phyloP scores from a whole-genome alignment of 257 asterid genomes.

The Eustoma russellianum region DNA sequence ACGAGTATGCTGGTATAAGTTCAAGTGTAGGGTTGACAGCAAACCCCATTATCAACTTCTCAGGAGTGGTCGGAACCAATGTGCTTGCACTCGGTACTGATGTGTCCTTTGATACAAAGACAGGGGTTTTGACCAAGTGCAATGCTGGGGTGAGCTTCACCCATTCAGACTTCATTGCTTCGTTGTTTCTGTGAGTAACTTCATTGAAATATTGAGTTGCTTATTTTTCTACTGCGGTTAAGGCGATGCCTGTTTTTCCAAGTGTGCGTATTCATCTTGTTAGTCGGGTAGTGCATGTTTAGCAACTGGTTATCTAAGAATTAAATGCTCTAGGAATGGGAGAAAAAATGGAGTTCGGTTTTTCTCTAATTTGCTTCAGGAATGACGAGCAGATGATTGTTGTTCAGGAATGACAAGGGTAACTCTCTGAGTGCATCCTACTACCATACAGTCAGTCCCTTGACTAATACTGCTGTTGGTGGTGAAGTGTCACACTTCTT shows the following conservation, averaged over 20 bases:
- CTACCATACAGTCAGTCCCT: slow-evolving; percentile 40
- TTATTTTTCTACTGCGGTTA: background rate
- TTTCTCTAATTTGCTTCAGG: too few species aligned
- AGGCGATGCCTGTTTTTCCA: background rate
- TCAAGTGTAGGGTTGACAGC: slow-evolving; percentile 46
- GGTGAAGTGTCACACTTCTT: slow-evolving; percentile 42
- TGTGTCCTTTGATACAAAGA: slow-evolving; percentile 36
- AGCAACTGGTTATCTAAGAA: background rate
- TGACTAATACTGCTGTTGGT: slow-evolving; percentile 37
- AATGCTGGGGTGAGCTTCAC: slow-evolving; percentile 39
- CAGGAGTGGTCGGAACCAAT: slow-evolving; percentile 34
- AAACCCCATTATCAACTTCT: slow-evolving; percentile 37
- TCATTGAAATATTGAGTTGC: background rate
- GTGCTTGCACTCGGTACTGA: slow-evolving; percentile 37
- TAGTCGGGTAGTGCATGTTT: too few species aligned
- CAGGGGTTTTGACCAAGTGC: slow-evolving; percentile 30
- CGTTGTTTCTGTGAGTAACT: slow-evolving; percentile 34
- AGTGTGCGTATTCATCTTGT: background rate
- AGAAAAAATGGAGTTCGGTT: too few species aligned
- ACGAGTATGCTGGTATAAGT: slow-evolving; percentile 32
- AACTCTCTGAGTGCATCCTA: slow-evolving; percentile 37
- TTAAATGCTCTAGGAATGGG: too few species aligned
- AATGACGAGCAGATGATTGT: background rate
- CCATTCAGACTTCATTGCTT: slow-evolving; percentile 37
- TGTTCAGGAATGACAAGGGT: slow-evolving; percentile 46